A percentile compares a stretch with the other conserved stretches of the same genome.
phyloP scores from a whole-genome alignment of 2,329 filamentous ascomycete species.

The Aaosphaeria pasadenensis region DNA sequence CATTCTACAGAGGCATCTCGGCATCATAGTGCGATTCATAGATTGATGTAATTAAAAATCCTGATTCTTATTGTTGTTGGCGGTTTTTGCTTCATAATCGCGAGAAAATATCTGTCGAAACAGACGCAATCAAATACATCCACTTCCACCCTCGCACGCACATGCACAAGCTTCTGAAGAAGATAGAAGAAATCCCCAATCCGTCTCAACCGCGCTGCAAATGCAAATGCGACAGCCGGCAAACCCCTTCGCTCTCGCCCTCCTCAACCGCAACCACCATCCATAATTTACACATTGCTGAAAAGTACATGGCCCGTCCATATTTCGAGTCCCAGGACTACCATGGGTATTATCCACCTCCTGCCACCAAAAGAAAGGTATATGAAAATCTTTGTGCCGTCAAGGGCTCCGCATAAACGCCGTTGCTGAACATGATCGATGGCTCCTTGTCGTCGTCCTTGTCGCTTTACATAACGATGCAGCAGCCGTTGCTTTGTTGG shows the following conservation, averaged over 20 bases:
- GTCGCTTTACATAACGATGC: conserved; percentile 76
- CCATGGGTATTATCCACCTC: conserved; percentile 34
- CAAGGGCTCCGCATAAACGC: conserved; percentile 37
- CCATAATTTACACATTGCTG: conserved; percentile 41
- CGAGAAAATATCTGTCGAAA: conserved; percentile 20
- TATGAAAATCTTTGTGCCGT: conserved; percentile 35
- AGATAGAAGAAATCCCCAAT: conserved; percentile 8
- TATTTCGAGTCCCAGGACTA: conserved; percentile 28
- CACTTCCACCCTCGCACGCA: conserved; percentile 8
- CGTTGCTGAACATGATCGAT: conserved; percentile 34
- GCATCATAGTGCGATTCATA: too few relatives aligned
- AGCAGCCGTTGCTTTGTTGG: conserved; percentile 90
- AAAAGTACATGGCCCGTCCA: conserved; percentile 35
- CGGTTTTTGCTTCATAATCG: too few relatives aligned
- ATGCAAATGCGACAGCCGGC: conserved; percentile 12
- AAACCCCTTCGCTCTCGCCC: too few relatives aligned
- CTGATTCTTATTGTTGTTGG: too few relatives aligned
- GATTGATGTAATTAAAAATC: too few relatives aligned
- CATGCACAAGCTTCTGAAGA: background rate
- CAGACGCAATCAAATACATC: conserved; percentile 20
- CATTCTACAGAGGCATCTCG: too few relatives aligned
- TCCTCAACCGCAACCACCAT: conserved; percentile 16
- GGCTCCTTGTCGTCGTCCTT: conserved; percentile 20
- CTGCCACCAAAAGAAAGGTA: conserved; percentile 22
- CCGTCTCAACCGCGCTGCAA: conserved; percentile 22